Evolutionary conservation across 2,329 filamentous ascomycete species (phyloP).

Genomic region (Aspergillus glaucus): DNA sequence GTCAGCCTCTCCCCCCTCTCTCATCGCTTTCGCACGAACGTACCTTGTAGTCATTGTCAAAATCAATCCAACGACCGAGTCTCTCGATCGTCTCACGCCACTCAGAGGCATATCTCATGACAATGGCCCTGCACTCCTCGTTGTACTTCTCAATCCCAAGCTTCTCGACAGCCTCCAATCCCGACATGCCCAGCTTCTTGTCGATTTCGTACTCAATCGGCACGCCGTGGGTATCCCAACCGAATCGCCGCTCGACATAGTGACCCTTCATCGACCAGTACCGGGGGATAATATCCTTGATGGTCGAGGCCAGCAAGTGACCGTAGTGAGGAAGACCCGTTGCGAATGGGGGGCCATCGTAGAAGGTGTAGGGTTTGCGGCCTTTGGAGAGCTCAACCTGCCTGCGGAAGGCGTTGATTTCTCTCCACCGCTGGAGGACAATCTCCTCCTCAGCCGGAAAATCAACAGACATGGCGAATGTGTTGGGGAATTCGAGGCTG

Average conservation of each 20-base stretch:
- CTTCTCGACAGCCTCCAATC: slow-evolving; percentile 78
- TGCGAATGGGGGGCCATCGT: slow-evolving; percentile 77
- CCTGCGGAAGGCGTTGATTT: slow-evolving; percentile 83
- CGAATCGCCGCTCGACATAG: slow-evolving; percentile 86
- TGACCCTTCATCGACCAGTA: slow-evolving; percentile 98
- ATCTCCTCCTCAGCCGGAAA: slow-evolving; percentile 88
- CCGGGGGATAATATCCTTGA: slow-evolving; percentile 93
- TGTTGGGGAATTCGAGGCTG: slow-evolving; percentile 11
- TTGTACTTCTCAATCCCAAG: slow-evolving; percentile 88
- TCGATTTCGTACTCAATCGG: slow-evolving; percentile 97
- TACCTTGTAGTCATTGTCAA: slow-evolving; percentile 94
- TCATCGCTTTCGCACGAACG: neutral
- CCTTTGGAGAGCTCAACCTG: slow-evolving; percentile 82
- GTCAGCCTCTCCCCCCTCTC: neutral
- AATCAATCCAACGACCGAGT: slow-evolving; percentile 92
- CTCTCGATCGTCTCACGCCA: slow-evolving; percentile 86
- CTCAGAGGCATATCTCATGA: slow-evolving; percentile 82
- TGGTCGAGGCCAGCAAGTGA: slow-evolving; percentile 82
- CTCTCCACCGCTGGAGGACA: slow-evolving; percentile 78
- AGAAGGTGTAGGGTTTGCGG: slow-evolving; percentile 84
- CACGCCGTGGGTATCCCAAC: slow-evolving; percentile 92
- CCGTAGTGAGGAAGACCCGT: slow-evolving; percentile 65
- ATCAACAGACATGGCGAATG: slow-evolving; percentile 68
- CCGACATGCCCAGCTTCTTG: slow-evolving; percentile 86
- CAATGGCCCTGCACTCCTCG: slow-evolving; percentile 81